phyloP scores from a whole-genome alignment of 2,329 filamentous ascomycete genomes.

The Colletotrichum tropicicola region DNA sequence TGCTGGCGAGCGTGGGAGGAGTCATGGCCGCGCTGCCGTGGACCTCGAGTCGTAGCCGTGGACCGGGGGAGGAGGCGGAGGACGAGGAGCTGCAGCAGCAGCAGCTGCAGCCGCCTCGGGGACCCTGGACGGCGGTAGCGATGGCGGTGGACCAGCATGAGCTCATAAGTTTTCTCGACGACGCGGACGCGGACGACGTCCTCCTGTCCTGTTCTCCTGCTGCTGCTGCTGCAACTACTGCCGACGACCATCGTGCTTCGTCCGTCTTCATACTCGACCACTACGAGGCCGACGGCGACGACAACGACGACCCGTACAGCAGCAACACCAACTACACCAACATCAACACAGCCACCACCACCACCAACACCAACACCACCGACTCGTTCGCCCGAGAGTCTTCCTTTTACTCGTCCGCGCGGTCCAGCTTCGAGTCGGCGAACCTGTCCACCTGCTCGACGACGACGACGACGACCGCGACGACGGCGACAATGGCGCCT shows the following conservation, averaged over 20 bases:
- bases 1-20: background rate
- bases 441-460: background rate
- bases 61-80: slow-evolving; percentile 11
- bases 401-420: slow-evolving; percentile 13
- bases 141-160: slow-evolving; percentile 18
- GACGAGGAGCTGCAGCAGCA: background rate
- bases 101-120: background rate
- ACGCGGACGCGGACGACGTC: slow-evolving; percentile 22
- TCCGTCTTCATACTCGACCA: slow-evolving; percentile 1
- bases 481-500: slow-evolving; percentile 27
- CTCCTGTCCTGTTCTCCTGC: background rate
- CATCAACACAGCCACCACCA: background rate
- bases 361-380: background rate
- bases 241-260: background rate
- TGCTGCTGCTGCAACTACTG: background rate
- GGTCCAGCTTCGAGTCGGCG: slow-evolving; percentile 12
- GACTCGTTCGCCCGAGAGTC: background rate
- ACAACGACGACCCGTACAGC: background rate
- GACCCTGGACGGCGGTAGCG: slow-evolving; percentile 19
- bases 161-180: slow-evolving; percentile 31
- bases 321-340: background rate
- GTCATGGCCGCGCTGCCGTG: slow-evolving; percentile 6
- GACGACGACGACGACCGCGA: slow-evolving; percentile 4
- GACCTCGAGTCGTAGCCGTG: slow-evolving; percentile 5
- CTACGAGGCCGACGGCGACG: background rate